Percentiles rank a stretch among this genome's conserved stretches.
Conservation (phyloP, 352 stramenopile genomes). For the Pythium rhizo-oryzae region DNA sequence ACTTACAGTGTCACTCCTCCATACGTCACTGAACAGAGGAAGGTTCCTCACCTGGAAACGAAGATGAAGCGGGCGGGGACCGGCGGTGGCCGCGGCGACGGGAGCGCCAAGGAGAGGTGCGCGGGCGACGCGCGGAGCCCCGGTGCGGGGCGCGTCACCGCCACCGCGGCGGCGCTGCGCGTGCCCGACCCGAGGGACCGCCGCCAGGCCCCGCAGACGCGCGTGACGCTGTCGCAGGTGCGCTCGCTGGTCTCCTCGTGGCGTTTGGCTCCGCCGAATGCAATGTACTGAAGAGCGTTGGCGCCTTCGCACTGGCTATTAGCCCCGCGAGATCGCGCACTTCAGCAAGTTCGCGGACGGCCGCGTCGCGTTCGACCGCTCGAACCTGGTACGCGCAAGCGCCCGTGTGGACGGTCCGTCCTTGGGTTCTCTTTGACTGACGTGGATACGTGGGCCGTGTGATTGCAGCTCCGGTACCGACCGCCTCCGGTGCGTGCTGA, state of each 20-base stretch:
- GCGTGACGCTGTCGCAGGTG: slow-evolving; percentile 30
- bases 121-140: not conserved
- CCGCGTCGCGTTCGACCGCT: slow-evolving; percentile 56
- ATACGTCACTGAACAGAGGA: not conserved
- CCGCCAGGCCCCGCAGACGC: slow-evolving; percentile 1
- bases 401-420: not conserved
- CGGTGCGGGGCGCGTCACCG: not conserved
- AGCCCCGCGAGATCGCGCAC: slow-evolving; percentile 66
- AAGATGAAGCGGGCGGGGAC: slow-evolving; percentile 11
- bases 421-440: not conserved
- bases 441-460: not conserved
- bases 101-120: slow-evolving; percentile 8
- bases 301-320: too few species aligned
- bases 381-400: slow-evolving; percentile 50
- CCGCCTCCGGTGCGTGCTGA: slow-evolving; percentile 29
- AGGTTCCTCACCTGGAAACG: not conserved
- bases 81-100: not conserved
- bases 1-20: not conserved
- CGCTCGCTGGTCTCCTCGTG: not conserved
- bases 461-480: slow-evolving; percentile 17
- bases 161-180: slow-evolving; percentile 1
- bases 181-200: slow-evolving; percentile 23
- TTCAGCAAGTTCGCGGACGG: slow-evolving; percentile 63
- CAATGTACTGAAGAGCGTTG: not conserved
- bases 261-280: not conserved